Evolutionary conservation across 306 rosid genomes (phyloP).

Genomic region (Cyamopsis tetragonoloba): DNA sequence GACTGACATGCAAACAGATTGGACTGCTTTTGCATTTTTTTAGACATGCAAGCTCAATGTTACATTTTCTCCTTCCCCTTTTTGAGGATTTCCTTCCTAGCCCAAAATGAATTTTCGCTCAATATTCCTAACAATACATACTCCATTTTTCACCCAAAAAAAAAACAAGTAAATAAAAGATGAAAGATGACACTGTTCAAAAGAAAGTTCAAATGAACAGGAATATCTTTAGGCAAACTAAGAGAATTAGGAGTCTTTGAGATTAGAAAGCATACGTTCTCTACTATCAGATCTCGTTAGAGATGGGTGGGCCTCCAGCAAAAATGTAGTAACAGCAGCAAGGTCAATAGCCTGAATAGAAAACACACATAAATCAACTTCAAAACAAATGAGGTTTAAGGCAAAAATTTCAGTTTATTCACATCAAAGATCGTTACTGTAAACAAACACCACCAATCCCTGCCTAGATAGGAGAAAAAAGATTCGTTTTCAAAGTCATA

Average conservation of each 20-base stretch:
- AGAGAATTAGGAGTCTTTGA: too few species aligned
- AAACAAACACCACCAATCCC: not conserved
- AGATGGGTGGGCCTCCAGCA: constrained; percentile 81
- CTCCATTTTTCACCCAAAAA: not conserved
- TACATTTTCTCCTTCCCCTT: not conserved
- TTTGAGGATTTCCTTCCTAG: not conserved
- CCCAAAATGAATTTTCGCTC: not conserved
- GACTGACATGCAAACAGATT: not conserved
- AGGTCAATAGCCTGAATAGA: constrained; percentile 73
- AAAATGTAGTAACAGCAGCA: constrained; percentile 72
- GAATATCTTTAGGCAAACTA: not conserved
- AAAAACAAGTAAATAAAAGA: not conserved
- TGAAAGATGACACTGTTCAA: not conserved
- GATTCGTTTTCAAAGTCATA: not conserved
- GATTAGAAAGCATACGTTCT: constrained; percentile 48
- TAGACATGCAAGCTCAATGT: not conserved
- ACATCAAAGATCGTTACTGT: not conserved
- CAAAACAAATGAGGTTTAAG: constrained; percentile 5
- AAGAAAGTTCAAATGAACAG: not conserved
- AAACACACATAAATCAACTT: constrained; percentile 8
- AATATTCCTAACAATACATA: not conserved
- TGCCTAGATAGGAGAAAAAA: not conserved
- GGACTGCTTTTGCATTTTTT: not conserved
- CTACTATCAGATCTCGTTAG: constrained; percentile 44
- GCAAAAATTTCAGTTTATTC: not conserved